A percentile compares a stretch with the other conserved stretches of the same genome.
These are phyloP conservation scores for Candida suzukii DNA, from an alignment of 805 yeast genomes.

Conservation along the genomic window DNA sequence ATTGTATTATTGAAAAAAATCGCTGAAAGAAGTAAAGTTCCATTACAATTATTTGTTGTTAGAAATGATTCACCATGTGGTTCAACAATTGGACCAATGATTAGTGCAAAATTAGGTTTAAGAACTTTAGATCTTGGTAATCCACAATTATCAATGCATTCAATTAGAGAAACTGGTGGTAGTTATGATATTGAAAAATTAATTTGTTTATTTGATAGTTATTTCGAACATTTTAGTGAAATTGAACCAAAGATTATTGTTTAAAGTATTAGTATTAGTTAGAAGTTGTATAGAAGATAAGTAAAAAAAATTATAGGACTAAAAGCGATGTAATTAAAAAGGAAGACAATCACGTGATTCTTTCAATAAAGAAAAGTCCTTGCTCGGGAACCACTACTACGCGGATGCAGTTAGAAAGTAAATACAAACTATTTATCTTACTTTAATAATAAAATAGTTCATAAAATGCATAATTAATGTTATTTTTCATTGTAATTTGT, in stretches of 20 bases:
- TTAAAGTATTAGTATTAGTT: not conserved
- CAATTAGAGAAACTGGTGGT: constrained; percentile 89
- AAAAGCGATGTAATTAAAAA: too few species aligned
- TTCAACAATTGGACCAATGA: constrained; percentile 91
- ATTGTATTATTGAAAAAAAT: constrained; percentile 66
- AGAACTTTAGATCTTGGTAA: constrained; percentile 86
- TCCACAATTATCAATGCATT: constrained; percentile 91
- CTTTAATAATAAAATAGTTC: too few species aligned
- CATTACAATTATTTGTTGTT: constrained; percentile 88
- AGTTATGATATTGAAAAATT: constrained; percentile 61
- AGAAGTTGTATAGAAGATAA: not conserved
- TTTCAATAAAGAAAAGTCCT: too few species aligned
- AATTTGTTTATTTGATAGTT: constrained; percentile 54
- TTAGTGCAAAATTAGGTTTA: constrained; percentile 81
- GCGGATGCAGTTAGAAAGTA: too few species aligned
- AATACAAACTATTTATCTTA: too few species aligned
- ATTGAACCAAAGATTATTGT: constrained; percentile 38
- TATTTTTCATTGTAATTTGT: too few species aligned
- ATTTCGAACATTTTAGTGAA: constrained; percentile 39
- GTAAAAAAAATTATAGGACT: too few species aligned
- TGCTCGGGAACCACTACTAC: too few species aligned
- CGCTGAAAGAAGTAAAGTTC: constrained; percentile 64
- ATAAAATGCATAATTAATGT: too few species aligned
- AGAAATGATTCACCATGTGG: constrained; percentile 94
- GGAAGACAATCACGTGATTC: too few species aligned